Conservation (phyloP, 140 eudicot species). For the Anethum foeniculum region DNA sequence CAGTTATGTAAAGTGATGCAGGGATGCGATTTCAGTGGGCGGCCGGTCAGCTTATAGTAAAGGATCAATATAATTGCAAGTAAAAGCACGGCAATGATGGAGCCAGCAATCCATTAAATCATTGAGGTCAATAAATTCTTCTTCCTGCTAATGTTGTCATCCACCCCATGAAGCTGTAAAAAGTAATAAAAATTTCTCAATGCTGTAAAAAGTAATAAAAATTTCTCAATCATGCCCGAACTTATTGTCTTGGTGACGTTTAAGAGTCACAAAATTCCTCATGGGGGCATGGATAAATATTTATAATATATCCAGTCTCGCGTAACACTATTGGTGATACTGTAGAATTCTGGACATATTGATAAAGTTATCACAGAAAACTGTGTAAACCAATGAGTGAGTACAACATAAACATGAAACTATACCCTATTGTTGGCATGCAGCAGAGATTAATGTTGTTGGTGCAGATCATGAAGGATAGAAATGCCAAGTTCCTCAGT, state of each 20-base stretch:
- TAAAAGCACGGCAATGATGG: conserved; percentile 34
- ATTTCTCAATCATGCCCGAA: background rate
- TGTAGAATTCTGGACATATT: background rate
- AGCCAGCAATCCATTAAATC: conserved; percentile 51
- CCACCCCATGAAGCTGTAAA: conserved; percentile 63
- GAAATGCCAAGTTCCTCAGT: conserved; percentile 63
- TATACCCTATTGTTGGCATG: conserved; percentile 42
- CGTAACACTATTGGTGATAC: background rate
- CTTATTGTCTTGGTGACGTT: background rate
- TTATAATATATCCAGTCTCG: background rate
- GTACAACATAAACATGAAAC: background rate
- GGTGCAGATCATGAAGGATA: conserved; percentile 48
- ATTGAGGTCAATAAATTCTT: conserved; percentile 44
- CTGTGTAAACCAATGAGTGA: background rate
- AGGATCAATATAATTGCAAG: conserved; percentile 35
- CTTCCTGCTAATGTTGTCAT: conserved; percentile 56
- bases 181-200: too few species aligned
- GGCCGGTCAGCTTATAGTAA: conserved; percentile 42
- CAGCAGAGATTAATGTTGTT: conserved; percentile 46
- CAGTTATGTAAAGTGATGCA: background rate
- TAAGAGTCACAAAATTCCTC: background rate
- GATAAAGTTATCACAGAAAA: too few species aligned
- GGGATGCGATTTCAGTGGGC: background rate
- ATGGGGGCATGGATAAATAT: background rate
- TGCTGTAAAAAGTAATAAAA: too few species aligned